Base-by-base conservation (phyloP, 495 filamentous ascomycete genomes). In the Hypomontagnella submonticulosa region DNA sequence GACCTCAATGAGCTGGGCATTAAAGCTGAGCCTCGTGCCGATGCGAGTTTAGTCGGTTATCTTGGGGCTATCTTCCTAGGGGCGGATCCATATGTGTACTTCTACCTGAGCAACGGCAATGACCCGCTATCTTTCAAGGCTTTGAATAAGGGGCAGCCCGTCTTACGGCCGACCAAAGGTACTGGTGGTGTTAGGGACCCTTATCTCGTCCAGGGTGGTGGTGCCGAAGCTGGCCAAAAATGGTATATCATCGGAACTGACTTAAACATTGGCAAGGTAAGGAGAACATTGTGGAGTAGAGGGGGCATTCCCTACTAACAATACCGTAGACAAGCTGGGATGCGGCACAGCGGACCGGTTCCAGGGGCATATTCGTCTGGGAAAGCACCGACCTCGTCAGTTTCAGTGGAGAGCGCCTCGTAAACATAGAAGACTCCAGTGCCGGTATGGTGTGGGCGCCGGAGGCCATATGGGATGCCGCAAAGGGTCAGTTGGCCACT, bases 371-470 rank as follows among this genome's bases (percentile, higher is more conserved):
- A 58, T 82, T 83, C 44, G 75, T 85, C 12, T 84, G 83, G 81
- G 82, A 85, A 54, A 82, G 75, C 63, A 81, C 75, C 0, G 81
- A 84, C 57, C 66, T 84, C 2, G 44, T 83, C 20, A 81, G 75
- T 67, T 85, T 79, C 75, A 73, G 61, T 20, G 73, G 75, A 20
- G 82, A 85, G 67, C 71, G 82, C 10, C 59, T 85, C 6, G 81
- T 83, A 1, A 68, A 64, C 1, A 81, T 84, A 1, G 81, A 85
- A 58, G 78, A 82, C 41, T 62, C 64, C 9, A 81, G 72, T 4
- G 83, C 81, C 3, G 83, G 82, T 10, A 85, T 85, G 83, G 83
- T 85, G 0, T 85, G 83, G 82, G 82, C 82, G 10, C 83, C 83
- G 0, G 81, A 81, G 42, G 82, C 82, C 0, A 79, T 84, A 44